Evolutionary conservation across 2,329 filamentous ascomycete species (phyloP).

Genomic region (Bisporella sp.): DNA sequence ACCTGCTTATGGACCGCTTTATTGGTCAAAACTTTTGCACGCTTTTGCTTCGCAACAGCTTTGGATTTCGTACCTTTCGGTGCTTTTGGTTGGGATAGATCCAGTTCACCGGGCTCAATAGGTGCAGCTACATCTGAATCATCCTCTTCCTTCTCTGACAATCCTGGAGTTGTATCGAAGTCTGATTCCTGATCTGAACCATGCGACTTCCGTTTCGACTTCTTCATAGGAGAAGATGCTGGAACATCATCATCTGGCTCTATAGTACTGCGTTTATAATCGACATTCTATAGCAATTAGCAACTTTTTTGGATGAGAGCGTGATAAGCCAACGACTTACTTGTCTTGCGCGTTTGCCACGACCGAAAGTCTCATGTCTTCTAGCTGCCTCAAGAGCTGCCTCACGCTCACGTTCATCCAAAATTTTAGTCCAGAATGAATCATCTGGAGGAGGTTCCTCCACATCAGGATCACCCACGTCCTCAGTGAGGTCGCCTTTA

Average conservation of each 20-base stretch:
- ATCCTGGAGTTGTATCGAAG: conserved; percentile 23
- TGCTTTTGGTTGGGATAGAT: not conserved
- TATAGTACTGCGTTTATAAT: conserved; percentile 14
- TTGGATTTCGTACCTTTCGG: not conserved
- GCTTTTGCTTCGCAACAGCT: not conserved
- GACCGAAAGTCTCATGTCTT: conserved; percentile 69
- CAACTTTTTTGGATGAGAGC: not conserved
- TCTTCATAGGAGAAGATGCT: conserved; percentile 9
- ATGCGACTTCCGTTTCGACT: conserved; percentile 4
- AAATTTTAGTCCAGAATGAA: conserved; percentile 83
- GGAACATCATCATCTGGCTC: conserved; percentile 11
- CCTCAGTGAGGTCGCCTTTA: conserved; percentile 57
- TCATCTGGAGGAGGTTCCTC: conserved; percentile 46
- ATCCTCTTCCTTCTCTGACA: conserved; percentile 20
- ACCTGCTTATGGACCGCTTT: not conserved
- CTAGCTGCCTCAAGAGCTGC: conserved; percentile 65
- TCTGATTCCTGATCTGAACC: conserved; percentile 23
- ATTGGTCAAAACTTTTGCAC: not conserved
- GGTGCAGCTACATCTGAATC: conserved; percentile 10
- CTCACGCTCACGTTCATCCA: conserved; percentile 72
- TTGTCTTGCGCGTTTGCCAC: conserved; percentile 59
- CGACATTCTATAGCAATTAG: conserved; percentile 4
- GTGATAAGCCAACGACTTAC: conserved; percentile 12
- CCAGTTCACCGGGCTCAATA: conserved; percentile 1
- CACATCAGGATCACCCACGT: conserved; percentile 45